Evolutionary conservation across 2,329 filamentous ascomycete genomes (phyloP).

Genomic region (Whalleya microplaca): DNA sequence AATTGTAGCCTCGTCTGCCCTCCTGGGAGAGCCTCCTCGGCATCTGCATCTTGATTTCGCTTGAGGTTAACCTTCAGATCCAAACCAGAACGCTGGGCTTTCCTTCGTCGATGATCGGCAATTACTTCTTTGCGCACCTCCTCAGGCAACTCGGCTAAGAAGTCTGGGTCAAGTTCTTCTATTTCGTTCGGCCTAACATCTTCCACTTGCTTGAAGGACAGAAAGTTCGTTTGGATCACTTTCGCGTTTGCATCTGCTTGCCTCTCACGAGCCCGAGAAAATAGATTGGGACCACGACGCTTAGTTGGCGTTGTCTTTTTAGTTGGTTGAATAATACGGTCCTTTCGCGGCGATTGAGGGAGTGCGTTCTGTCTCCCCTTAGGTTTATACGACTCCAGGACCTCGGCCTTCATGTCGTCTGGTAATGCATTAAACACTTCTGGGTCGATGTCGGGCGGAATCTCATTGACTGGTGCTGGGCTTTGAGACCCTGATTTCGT

Average conservation of each 20-base stretch:
- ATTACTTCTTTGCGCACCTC: slow-evolving; percentile 80
- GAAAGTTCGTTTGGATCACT: slow-evolving; percentile 75
- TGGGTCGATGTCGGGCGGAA: slow-evolving; percentile 80
- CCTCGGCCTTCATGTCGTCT: slow-evolving; percentile 81
- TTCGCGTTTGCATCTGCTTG: slow-evolving; percentile 59
- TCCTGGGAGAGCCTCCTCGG: slow-evolving; percentile 28
- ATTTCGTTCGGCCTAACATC: slow-evolving; percentile 37
- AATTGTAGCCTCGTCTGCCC: slow-evolving; percentile 53
- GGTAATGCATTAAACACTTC: slow-evolving; percentile 84
- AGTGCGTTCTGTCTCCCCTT: slow-evolving; percentile 39
- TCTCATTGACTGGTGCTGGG: slow-evolving; percentile 38
- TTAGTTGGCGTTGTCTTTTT: slow-evolving; percentile 69
- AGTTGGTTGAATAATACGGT: slow-evolving; percentile 51
- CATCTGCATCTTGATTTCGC: slow-evolving; percentile 17
- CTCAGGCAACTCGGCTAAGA: slow-evolving; percentile 81
- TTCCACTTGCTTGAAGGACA: slow-evolving; percentile 44
- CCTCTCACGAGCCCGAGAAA: slow-evolving; percentile 52
- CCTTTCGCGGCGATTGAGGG: slow-evolving; percentile 60
- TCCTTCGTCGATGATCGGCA: slow-evolving; percentile 69
- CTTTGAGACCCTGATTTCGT: slow-evolving; percentile 46
- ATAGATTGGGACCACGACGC: slow-evolving; percentile 53
- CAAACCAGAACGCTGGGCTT: slow-evolving; percentile 60
- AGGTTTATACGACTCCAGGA: slow-evolving; percentile 71
- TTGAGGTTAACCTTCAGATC: slow-evolving; percentile 42
- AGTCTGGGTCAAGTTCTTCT: slow-evolving; percentile 66